These are phyloP conservation scores for Kitagawia praeruptora DNA, from an alignment of 129 eudicot species.

Conservation along the genomic window DNA sequence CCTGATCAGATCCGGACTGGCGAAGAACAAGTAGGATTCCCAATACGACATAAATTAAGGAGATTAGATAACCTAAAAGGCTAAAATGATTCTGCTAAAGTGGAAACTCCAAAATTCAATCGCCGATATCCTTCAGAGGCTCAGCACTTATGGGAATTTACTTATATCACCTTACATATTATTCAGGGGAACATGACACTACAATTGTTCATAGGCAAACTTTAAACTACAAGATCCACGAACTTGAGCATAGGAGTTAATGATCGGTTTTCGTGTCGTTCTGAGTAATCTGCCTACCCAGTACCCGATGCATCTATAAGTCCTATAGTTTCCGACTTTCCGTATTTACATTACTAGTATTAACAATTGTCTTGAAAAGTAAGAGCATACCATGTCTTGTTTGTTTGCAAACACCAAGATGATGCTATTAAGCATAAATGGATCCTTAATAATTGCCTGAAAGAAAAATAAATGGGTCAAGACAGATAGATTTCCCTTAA, in stretches of 20 bases:
- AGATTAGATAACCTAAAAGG: not conserved
- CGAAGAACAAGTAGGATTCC: not conserved
- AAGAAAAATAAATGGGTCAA: constrained; percentile 19
- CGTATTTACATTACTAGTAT: not conserved
- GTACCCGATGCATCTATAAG: not conserved
- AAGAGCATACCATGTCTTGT: constrained; percentile 82
- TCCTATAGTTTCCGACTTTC: not conserved
- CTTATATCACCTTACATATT: not conserved
- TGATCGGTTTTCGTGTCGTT: not conserved
- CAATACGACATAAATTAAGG: not conserved
- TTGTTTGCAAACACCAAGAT: constrained; percentile 98
- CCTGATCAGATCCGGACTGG: not conserved
- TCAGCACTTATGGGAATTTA: not conserved
- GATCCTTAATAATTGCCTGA: constrained; percentile 89
- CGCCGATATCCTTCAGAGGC: not conserved
- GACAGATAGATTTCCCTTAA: constrained; percentile 3
- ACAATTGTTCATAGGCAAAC: not conserved
- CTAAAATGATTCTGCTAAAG: not conserved
- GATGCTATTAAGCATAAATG: constrained; percentile 93
- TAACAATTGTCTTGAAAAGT: not conserved
- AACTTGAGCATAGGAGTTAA: not conserved
- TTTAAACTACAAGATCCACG: not conserved
- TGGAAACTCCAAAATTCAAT: not conserved
- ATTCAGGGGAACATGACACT: not conserved
- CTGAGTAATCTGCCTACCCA: not conserved